Evolutionary conservation across 2,329 filamentous ascomycete species (phyloP).

Genomic region (Aureobasidium melanogenum): DNA sequence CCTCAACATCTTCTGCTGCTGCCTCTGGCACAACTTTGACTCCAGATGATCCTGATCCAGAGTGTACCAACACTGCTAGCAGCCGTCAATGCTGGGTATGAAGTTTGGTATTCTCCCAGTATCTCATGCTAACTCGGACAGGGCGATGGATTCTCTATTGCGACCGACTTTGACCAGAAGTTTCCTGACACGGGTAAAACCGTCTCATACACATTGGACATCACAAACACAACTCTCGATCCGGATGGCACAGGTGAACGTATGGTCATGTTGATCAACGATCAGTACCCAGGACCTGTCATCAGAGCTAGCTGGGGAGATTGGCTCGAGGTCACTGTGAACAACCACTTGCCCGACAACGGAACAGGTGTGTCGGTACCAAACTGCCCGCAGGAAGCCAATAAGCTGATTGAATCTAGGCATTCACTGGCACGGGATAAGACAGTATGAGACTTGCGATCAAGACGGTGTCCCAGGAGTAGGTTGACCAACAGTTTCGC

Average conservation of each 20-base stretch:
- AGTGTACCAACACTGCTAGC: not conserved
- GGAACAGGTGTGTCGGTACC: slow-evolving; percentile 37
- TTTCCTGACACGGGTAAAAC: slow-evolving; percentile 26
- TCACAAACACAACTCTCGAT: slow-evolving; percentile 34
- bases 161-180: slow-evolving; percentile 27
- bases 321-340: slow-evolving; percentile 44
- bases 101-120: no score
- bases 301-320: slow-evolving; percentile 43
- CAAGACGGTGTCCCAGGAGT: slow-evolving; percentile 47
- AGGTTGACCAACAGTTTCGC: not conserved
- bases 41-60: not conserved
- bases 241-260: slow-evolving; percentile 32
- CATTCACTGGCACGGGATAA: slow-evolving; percentile 53
- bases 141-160: slow-evolving; percentile 21
- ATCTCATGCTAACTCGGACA: slow-evolving; percentile 18
- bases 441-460: slow-evolving; percentile 46
- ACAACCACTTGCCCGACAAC: slow-evolving; percentile 43
- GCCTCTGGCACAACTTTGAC: not conserved
- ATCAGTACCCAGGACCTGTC: slow-evolving; percentile 51
- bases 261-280: slow-evolving; percentile 46
- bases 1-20: not conserved
- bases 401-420: no score
- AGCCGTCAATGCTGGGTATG: slow-evolving; percentile 5
- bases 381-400: no score
- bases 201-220: slow-evolving; percentile 33